Evolutionary conservation across 306 rosid species (phyloP).

Genomic region (Gillenia trifoliata): DNA sequence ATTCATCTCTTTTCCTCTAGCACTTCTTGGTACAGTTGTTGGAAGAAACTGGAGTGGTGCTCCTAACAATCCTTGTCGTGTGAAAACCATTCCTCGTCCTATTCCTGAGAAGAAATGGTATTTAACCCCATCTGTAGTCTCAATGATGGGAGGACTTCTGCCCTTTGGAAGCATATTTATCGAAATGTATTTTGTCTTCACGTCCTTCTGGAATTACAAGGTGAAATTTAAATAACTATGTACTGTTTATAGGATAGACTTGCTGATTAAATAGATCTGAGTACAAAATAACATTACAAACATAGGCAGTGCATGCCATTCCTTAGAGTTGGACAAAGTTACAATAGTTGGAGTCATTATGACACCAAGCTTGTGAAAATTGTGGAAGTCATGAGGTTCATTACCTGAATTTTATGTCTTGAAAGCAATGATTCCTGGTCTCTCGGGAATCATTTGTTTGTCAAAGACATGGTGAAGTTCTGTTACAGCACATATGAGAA

Average conservation of each 20-base stretch:
- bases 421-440: neutral
- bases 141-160: constrained; percentile 98
- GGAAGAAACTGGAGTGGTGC: constrained; percentile 99
- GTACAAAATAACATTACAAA: neutral
- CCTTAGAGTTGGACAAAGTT: neutral
- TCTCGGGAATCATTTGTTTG: neutral
- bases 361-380: neutral
- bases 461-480: neutral
- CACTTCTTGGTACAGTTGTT: constrained; percentile 99
- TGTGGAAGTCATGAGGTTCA: neutral
- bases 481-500: neutral
- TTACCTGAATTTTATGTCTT: neutral
- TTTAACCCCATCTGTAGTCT: constrained; percentile 93
- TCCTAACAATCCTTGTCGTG: constrained; percentile 98
- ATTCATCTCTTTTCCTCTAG: constrained; percentile 95
- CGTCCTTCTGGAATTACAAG: constrained; percentile 99
- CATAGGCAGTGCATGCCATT: neutral
- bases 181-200: constrained; percentile 99
- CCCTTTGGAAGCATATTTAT: constrained; percentile 99
- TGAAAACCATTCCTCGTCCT: constrained; percentile 98
- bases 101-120: constrained; percentile 99
- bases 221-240: constrained; percentile 13
- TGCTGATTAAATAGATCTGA: neutral
- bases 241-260: neutral
- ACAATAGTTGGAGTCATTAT: neutral